phyloP scores from a whole-genome alignment of 148 eudicot species.

The Camellia sinensis region DNA sequence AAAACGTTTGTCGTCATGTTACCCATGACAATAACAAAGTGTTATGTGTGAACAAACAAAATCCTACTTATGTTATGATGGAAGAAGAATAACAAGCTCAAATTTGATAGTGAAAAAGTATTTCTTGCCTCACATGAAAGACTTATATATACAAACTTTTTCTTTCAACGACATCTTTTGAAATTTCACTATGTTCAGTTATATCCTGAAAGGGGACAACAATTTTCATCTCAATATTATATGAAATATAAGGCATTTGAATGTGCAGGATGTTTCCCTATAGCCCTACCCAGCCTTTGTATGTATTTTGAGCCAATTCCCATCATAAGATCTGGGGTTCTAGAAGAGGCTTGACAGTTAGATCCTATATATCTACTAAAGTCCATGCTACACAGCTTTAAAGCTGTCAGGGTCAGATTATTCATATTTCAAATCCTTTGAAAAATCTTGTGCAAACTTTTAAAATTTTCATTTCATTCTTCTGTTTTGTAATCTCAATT shows the following conservation, averaged over 20 bases:
- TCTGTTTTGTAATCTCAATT: background rate
- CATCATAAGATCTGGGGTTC: background rate
- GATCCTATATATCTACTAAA: background rate
- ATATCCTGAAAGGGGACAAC: too few relatives aligned
- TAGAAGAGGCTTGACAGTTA: background rate
- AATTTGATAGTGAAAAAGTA: too few relatives aligned
- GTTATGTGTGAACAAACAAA: background rate
- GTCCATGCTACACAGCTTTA: background rate
- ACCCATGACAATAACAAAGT: background rate
- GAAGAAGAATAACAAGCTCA: too few relatives aligned
- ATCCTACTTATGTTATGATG: background rate
- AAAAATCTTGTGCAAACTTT: background rate
- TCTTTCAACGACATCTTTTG: too few relatives aligned
- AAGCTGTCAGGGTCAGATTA: background rate
- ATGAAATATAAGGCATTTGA: too few relatives aligned
- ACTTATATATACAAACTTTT: too few relatives aligned
- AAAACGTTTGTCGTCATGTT: too few relatives aligned
- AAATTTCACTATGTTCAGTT: background rate
- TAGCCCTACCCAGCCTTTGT: background rate
- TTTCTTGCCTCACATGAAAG: too few relatives aligned
- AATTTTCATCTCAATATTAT: too few relatives aligned
- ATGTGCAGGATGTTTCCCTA: too few relatives aligned
- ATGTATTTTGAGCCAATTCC: background rate
- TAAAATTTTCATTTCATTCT: background rate
- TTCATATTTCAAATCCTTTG: too few relatives aligned